A percentile compares a stretch with the other conserved stretches of the same genome.
Evolutionary conservation across 73 alveolate genomes (phyloP).

Genomic region (Symbiodinium pilosum): DNA sequence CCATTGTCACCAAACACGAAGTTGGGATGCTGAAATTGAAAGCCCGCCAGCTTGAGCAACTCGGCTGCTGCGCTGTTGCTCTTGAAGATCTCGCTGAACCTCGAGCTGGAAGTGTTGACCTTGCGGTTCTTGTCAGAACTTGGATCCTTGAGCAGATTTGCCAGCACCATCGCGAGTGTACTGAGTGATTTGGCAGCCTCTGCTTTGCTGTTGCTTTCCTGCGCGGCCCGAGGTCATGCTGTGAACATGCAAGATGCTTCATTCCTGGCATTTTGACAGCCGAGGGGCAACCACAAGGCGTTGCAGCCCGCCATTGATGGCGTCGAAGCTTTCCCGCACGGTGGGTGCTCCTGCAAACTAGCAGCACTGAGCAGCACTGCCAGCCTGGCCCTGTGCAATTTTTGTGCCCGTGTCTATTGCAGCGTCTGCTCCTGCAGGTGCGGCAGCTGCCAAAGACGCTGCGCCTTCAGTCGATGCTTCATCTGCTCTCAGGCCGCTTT

Average conservation of each 20-base stretch:
- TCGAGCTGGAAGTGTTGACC: background rate
- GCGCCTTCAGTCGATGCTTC: too few relatives aligned
- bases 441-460: too few relatives aligned
- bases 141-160: slow-evolving; percentile 64
- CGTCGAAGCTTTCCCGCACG: slow-evolving; percentile 53
- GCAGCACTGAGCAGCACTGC: too few relatives aligned
- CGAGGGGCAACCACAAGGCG: slow-evolving; percentile 6
- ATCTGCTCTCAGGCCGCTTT: too few relatives aligned
- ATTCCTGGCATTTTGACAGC: background rate
- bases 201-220: slow-evolving; percentile 3
- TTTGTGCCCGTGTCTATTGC: too few relatives aligned
- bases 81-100: slow-evolving; percentile 58
- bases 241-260: background rate
- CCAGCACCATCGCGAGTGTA: slow-evolving; percentile 65
- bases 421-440: too few relatives aligned
- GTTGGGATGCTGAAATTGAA: slow-evolving; percentile 77
- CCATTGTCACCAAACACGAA: slow-evolving; percentile 21
- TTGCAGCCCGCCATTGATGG: slow-evolving; percentile 24
- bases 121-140: slow-evolving; percentile 42
- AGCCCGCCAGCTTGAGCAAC: slow-evolving; percentile 62
- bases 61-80: slow-evolving; percentile 75
- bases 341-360: too few relatives aligned
- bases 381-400: too few relatives aligned
- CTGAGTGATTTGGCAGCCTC: slow-evolving; percentile 14
- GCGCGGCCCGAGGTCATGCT: background rate